Evolutionary conservation across 2,329 filamentous ascomycete genomes (phyloP), one percentile per base, ranked within the genome.

Genomic region (Phialophora verrucosa): DNA sequence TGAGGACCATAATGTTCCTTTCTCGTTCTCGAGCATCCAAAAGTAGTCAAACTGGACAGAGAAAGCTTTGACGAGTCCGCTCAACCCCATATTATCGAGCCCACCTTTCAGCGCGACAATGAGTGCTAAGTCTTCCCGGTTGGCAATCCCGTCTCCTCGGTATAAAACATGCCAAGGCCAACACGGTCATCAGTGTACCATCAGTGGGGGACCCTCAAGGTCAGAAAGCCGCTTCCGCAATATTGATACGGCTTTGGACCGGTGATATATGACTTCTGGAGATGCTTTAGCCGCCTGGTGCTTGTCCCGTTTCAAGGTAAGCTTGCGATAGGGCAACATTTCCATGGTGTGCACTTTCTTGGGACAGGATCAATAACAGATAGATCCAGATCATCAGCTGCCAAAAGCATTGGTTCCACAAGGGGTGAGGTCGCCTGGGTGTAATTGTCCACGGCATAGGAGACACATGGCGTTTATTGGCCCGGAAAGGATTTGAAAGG

Each of bases 71-170:
- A 67, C 59, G 17, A 67, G 42, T 14, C 67, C 62, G n/a, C 62
- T 54, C 5, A 17, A 11, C 4, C 62, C 67, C 6, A 65, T 49
- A n/a, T 58, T 63, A 23, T 65, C 64, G n/a, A 69, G 50, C 1
- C 64, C 67, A n/a, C 67, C 67, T 57, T 69, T 69, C 31, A 60
- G 23, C 3, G 64, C 67, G n/a, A 69, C 64, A 29, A 67, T 58
- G 8, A 67, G 44, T n/a, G 67, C 67, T 25, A 65, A 35, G 25
- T 59, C 64, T 32, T 67, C 67, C 20, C 67, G 59, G 38, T 65
- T 66, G 12, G 58, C 55, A 8, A 65, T 49, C 7, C 53, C 35
- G 58, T 69, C 67, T 4, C 54, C 31, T 38, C 59, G 17, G 27
- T 63, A 64, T 10, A 67, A 20, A 42, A 67, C 64, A 38, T 11